Evolutionary conservation across 768 basidiomycete species (phyloP).

Genomic region (Boletus subcaerulescens): DNA sequence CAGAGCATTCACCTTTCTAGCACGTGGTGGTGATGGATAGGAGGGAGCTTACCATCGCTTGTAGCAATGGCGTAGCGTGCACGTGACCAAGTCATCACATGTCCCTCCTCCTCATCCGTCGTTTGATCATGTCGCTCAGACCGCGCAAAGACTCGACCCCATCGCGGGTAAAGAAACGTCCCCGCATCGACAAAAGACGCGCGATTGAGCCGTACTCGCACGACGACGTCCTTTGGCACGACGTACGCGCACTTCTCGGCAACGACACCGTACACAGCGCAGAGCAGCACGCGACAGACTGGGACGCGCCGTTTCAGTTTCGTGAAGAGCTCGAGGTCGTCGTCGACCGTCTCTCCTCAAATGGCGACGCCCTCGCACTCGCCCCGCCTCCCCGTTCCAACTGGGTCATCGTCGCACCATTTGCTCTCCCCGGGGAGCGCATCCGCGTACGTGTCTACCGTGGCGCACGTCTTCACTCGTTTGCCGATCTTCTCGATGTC

Average conservation of each 20-base stretch:
- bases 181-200: slow-evolving; percentile 9
- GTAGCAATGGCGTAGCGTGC: no score
- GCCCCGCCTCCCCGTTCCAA: slow-evolving; percentile 46
- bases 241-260: slow-evolving; percentile 68
- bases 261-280: slow-evolving; percentile 49
- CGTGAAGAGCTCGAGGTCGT: slow-evolving; percentile 65
- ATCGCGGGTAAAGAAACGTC: slow-evolving; percentile 22
- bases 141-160: no score
- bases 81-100: no score
- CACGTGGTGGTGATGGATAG: not conserved
- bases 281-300: slow-evolving; percentile 44
- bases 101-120: no score
- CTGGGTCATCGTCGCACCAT: slow-evolving; percentile 85
- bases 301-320: slow-evolving; percentile 56
- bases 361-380: slow-evolving; percentile 62
- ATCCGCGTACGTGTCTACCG: slow-evolving; percentile 72
- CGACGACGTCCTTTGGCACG: no score
- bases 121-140: no score
- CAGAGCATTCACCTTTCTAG: not conserved
- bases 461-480: slow-evolving; percentile 66
- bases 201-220: slow-evolving; percentile 56
- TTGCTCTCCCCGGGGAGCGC: slow-evolving; percentile 82
- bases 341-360: slow-evolving; percentile 61
- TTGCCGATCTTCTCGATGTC: slow-evolving; percentile 71
- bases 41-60: no score